Base-by-base conservation (phyloP, 306 rosid genomes). In the Inga oerstediana region DNA sequence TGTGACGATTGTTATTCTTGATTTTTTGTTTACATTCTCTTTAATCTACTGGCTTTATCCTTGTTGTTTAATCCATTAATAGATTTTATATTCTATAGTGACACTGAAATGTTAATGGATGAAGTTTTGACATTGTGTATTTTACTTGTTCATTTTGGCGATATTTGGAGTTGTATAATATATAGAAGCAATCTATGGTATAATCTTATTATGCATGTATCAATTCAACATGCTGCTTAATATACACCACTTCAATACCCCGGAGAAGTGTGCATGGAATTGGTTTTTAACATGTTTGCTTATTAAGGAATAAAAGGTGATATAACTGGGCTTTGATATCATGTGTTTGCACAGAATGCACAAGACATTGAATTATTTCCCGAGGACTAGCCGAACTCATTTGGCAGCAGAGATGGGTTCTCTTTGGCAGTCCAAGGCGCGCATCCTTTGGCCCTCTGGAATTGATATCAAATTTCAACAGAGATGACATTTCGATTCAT, bases 381-480 rank as follows among this genome's bases (percentile, higher is more conserved):
- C 15, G 79, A 81, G 92, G 87, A 87, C 46, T 88, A 85, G 87
- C 81, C 80, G 69, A 81, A 77, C 74, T 78, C 84, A 80, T 61
- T 67, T 78, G 75, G 82, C 81, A 43, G 58, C 71, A 58, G 74
- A 72, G 81, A 78, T 56, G 82, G 77, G 85, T 72, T 77, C 85
- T 74, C 69, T 59, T 15, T 43, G 65, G 72, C 35, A 83, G 83
- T 72, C 74, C 78, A 81, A 75, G 39, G 80, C 87, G 22, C 16
- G 54, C 46, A 66, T 83, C 77, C 85, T 84, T 86, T 87, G 82
- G 52, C 74, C 76, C 85, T 83, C 75, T 81, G 87, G 93, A 86
- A 82, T 80, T 73, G 75, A 80, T 75, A 58, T 80, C 80, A 75
- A 79, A 82, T 82, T 85, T 74, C 77, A 34, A n/a, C 81, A 85